phyloP scores from a whole-genome alignment of 495 filamentous ascomycete genomes.

The Hyaloscypha hepaticicola region DNA sequence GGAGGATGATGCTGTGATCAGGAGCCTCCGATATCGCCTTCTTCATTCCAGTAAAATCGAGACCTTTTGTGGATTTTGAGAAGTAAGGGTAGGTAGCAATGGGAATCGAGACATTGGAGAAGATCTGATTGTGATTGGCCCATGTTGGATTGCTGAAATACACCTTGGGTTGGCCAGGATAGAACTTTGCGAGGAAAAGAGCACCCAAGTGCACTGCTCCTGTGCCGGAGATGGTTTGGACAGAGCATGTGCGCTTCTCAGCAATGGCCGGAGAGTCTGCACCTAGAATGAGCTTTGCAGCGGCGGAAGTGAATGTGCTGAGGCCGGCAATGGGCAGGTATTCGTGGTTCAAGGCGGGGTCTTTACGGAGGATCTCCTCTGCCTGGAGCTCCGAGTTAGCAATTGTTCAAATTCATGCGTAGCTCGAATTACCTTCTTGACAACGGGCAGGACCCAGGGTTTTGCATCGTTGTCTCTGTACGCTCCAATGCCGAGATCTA shows the following conservation, averaged over 20 bases:
- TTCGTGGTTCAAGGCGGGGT: slow-evolving; percentile 93
- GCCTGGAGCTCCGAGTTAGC: slow-evolving; percentile 57
- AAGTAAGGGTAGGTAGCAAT: slow-evolving; percentile 93
- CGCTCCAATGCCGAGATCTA: slow-evolving; percentile 95
- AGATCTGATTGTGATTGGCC: slow-evolving; percentile 99
- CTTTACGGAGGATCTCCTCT: slow-evolving; percentile 79
- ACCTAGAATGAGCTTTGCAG: slow-evolving; percentile 86
- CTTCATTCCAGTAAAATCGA: slow-evolving; percentile 90
- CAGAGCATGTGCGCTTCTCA: slow-evolving; percentile 74
- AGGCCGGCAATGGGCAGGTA: slow-evolving; percentile 96
- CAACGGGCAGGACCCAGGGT: slow-evolving; percentile 97
- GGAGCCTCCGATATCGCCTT: slow-evolving; percentile 64
- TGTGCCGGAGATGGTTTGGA: slow-evolving; percentile 89
- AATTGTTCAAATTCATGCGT: neutral
- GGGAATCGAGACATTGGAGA: slow-evolving; percentile 81
- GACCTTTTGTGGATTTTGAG: slow-evolving; percentile 75
- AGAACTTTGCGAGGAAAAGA: slow-evolving; percentile 81
- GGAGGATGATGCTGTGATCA: slow-evolving; percentile 77
- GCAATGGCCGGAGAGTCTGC: slow-evolving; percentile 73
- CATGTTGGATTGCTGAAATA: slow-evolving; percentile 95
- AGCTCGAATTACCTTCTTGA: slow-evolving; percentile 73
- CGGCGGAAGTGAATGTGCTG: slow-evolving; percentile 76
- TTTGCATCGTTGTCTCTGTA: slow-evolving; percentile 95
- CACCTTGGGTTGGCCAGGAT: slow-evolving; percentile 65
- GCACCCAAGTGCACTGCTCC: slow-evolving; percentile 87